Evolutionary conservation across 2,329 filamentous ascomycete species (phyloP), one percentile per base, ranked within the genome.

Genomic region (Fulvia fulva): DNA sequence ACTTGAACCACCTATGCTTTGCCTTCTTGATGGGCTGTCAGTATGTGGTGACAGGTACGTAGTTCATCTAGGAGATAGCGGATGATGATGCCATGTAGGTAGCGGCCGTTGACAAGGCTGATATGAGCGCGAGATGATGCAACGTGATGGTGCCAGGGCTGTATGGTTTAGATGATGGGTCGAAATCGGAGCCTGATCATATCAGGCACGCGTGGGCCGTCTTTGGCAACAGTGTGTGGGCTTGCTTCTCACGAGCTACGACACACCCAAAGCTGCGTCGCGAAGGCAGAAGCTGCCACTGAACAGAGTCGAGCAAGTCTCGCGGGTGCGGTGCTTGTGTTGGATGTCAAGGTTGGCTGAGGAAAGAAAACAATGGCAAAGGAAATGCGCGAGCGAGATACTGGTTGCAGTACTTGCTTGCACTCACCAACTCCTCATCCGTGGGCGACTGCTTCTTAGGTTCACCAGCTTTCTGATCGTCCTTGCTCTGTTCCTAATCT

Each of bases 1-100:
- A 61, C 34, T 61, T 63, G 56, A 46, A 61, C 62, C 60, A 62
- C 21, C 52, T 53, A 55, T 65, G 61, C 57, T 56, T 58, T 37
- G 53, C 52, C 56, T 62, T 56, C 51, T 62, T n/a, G 9, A 34
- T 11, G 28, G 47, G 45, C 22, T 56, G 34, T 50, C 25, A 56
- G 54, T 43, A 46, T 19, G 43, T n/a, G 52, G 19, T 44, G 51
- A 26, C 30, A 22, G 19, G n/a, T 16, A 34, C 30, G 16, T n/a
- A n/a, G n/a, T n/a, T n/a, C n/a, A n/a, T n/a, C n/a, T n/a, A n/a
- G n/a, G n/a, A n/a, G n/a, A n/a, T n/a, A n/a, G n/a, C n/a, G n/a
- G n/a, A n/a, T n/a, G n/a, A n/a, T n/a, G n/a, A n/a, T 44, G 32
- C 23, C 37, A 44, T 44, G 34, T 19, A 14, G 7, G 2, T 25